Evolutionary conservation across 768 basidiomycete genomes (phyloP).

Genomic region (Amylocystis lapponica): DNA sequence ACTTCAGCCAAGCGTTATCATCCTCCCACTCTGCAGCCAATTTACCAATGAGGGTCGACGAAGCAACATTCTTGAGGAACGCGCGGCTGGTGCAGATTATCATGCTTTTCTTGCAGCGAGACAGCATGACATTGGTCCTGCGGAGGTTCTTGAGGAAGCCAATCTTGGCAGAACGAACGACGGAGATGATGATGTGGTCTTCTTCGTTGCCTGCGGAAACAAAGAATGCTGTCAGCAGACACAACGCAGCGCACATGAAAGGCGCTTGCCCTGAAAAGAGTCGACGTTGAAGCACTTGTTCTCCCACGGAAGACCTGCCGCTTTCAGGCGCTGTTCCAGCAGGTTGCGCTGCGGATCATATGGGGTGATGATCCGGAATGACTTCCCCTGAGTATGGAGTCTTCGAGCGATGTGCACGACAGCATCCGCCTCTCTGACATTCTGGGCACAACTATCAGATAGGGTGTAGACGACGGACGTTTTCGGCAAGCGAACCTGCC

Average conservation of each 20-base stretch:
- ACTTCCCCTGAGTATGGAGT: constrained; percentile 10
- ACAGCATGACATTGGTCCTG: constrained; percentile 32
- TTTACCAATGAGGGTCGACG: constrained; percentile 21
- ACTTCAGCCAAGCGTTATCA: constrained; percentile 7
- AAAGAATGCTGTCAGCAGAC: background rate
- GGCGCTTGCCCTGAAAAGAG: constrained; percentile 28
- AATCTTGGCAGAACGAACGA: constrained; percentile 24
- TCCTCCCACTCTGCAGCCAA: constrained; percentile 15
- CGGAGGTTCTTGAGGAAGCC: constrained; percentile 26
- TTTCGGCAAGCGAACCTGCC: constrained; percentile 24
- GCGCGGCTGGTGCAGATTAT: constrained; percentile 20
- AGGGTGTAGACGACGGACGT: background rate
- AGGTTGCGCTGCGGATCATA: constrained; percentile 28
- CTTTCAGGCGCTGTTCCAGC: constrained; percentile 22
- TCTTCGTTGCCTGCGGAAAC: constrained; percentile 27
- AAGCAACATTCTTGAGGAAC: constrained; percentile 17
- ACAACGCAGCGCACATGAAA: background rate
- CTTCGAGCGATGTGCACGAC: constrained; percentile 18
- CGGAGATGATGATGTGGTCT: constrained; percentile 27
- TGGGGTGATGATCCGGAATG: constrained; percentile 28
- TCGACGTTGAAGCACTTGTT: constrained; percentile 30
- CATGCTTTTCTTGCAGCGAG: constrained; percentile 29
- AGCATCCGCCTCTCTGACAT: constrained; percentile 21
- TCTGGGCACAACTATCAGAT: constrained; percentile 22
- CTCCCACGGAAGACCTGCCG: constrained; percentile 16